A percentile compares a stretch with the other conserved stretches of the same genome.
These are phyloP conservation scores for Ganoderma boninense DNA, from an alignment of 1,284 basidiomycete genomes.

Conservation along the genomic window DNA sequence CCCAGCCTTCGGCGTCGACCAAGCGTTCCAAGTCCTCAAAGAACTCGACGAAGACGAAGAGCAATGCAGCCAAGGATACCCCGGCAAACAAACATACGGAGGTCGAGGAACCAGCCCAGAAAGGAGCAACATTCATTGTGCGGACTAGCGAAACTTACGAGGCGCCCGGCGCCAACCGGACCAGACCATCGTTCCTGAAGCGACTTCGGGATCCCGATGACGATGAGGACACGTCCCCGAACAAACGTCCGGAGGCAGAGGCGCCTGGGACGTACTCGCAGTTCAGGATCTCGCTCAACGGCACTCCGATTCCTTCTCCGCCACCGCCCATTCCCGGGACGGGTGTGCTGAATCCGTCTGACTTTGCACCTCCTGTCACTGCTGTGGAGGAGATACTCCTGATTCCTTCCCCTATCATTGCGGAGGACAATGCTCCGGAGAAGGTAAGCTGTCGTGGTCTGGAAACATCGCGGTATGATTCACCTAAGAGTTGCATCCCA, in stretches of 20 bases:
- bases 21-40: not conserved
- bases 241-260: conserved; percentile 19
- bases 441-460: conserved; percentile 5
- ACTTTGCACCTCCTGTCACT: not conserved
- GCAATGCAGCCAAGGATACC: not conserved
- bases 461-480: not conserved
- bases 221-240: not conserved
- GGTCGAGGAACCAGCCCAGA: conserved; percentile 2
- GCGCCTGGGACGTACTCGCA: conserved; percentile 20
- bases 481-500: not conserved
- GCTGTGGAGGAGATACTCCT: not conserved
- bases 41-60: not conserved
- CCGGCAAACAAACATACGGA: not conserved
- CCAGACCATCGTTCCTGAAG: conserved; percentile 19
- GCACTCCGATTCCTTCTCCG: not conserved
- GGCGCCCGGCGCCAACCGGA: not conserved
- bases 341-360: not conserved
- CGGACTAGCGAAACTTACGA: conserved; percentile 33
- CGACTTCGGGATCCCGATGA: conserved; percentile 24
- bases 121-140: conserved; percentile 31
- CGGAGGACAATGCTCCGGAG: not conserved
- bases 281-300: conserved; percentile 15
- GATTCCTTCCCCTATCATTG: not conserved
- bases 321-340: not conserved
- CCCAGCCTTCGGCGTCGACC: not conserved